A percentile compares a stretch with the other conserved stretches of the same genome.
These are phyloP conservation scores for Closterium sp. DNA, from an alignment of 139 green algal genomes.

Conservation along the genomic window DNA sequence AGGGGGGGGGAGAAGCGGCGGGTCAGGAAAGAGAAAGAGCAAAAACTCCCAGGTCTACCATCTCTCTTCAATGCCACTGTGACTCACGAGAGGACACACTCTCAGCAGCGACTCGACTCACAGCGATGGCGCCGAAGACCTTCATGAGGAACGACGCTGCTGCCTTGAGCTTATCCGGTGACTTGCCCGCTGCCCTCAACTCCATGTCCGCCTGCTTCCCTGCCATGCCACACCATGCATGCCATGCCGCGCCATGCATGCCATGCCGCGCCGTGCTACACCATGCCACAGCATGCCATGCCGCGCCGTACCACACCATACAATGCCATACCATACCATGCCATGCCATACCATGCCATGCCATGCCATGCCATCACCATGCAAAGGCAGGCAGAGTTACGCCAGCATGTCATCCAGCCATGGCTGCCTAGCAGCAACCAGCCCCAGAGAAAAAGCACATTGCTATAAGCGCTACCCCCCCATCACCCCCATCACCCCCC, in stretches of 20 bases:
- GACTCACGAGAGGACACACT: not conserved
- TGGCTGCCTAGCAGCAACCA: not conserved
- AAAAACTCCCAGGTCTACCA: not conserved
- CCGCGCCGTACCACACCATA: not conserved
- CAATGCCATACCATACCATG: not conserved
- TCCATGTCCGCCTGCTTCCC: conserved; percentile 55
- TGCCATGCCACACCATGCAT: not conserved
- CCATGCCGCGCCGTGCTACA: no score
- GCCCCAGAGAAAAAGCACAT: not conserved
- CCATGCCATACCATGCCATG: not conserved
- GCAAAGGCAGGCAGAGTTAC: not conserved
- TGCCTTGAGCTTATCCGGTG: conserved; percentile 58
- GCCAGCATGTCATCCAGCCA: not conserved
- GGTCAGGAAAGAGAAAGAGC: not conserved
- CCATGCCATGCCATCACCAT: not conserved
- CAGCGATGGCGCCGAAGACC: conserved; percentile 56
- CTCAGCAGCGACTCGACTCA: conserved; percentile 6
- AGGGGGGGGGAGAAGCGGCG: not conserved
- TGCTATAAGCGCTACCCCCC: not conserved
- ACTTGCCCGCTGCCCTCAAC: conserved; percentile 31
- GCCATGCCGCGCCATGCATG: not conserved
- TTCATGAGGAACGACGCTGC: conserved; percentile 66
- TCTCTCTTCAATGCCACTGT: not conserved
- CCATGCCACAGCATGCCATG: not conserved
- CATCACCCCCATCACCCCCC: not conserved